Evolutionary conservation across 129 eudicot species (phyloP).

Genomic region (Flaveria bidentis): DNA sequence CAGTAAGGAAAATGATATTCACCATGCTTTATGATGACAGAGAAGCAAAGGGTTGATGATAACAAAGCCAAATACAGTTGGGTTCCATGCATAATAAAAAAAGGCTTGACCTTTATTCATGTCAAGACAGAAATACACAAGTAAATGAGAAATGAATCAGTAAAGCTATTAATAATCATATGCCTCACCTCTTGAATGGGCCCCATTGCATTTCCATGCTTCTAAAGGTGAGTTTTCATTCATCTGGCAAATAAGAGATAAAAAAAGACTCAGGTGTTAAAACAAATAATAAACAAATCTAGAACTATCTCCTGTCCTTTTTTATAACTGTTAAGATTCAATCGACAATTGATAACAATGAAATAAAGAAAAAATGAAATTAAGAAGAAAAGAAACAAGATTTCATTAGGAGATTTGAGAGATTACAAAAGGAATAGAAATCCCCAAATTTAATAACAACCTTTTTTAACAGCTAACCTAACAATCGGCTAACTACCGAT

Average conservation of each 20-base stretch:
- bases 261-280: slow-evolving; percentile 26
- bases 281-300: slow-evolving; percentile 1
- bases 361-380: no score
- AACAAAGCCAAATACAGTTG: slow-evolving; percentile 39
- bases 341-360: no score
- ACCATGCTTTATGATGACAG: slow-evolving; percentile 34
- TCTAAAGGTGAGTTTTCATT: slow-evolving; percentile 40
- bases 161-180: slow-evolving; percentile 30
- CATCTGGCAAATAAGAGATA: slow-evolving; percentile 26
- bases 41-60: slow-evolving; percentile 18
- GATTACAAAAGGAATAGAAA: no score
- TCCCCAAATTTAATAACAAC: no score
- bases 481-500: no score
- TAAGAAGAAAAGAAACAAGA: no score
- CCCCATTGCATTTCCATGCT: slow-evolving; percentile 36
- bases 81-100: slow-evolving; percentile 30
- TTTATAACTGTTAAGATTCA: no score
- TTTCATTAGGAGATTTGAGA: no score
- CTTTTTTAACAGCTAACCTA: no score
- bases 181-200: slow-evolving; percentile 36
- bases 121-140: slow-evolving; percentile 42
- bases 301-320: slow-evolving; percentile 20
- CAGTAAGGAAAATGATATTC: slow-evolving; percentile 15
- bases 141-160: slow-evolving; percentile 27
- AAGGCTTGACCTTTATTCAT: slow-evolving; percentile 35